Evolutionary conservation across 1,139 yeast species (phyloP), one percentile per base, ranked within the genome.

Genomic region (Dujonia santamariae): DNA sequence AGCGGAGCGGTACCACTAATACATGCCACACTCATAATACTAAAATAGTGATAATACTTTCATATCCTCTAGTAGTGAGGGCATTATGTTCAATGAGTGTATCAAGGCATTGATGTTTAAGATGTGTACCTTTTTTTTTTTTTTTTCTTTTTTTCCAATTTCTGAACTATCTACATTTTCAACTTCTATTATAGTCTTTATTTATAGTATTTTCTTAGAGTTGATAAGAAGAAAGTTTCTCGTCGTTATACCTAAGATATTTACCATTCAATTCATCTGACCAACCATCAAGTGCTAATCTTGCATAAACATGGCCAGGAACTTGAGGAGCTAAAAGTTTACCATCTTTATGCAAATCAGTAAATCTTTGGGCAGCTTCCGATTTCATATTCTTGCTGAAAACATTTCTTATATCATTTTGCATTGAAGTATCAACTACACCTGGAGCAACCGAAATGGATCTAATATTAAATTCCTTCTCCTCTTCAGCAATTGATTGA

Each of bases 401-500:
- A 39, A 49, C 52, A 17, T 75, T 80, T 50, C 97, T 75, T 38
- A 90, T 87, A 38, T 76, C 80, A 9, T 49, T 53, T 60, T 90
- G 97, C 97, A 90, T 90, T 15, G 64, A 67, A 0, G 97, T 88
- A 53, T 85, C 87, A 2, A 90, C 97, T 2, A 86, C 95, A 3
- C 97, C 97, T 0, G 97, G 97, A 2, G 96, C 96, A 17, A 90
- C 70, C 0, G 96, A 68, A 8, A 86, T 61, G 3, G 85, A 67
- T 31, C 64, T 63, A 15, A 88, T 63, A 18, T 9, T 21, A 14
- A n/a, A 13, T 4, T 67, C 73, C 3, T 66, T 59, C 52, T 85
- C 90, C 47, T 86, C 96, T 4, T 61, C 66, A 1, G 86, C 81
- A 17, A 90, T 56, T 7, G 86, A 75, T 31, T 63, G 54, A 7